Conservation (phyloP, 208 protist species). For the Trypanosomatidae sp. region DNA sequence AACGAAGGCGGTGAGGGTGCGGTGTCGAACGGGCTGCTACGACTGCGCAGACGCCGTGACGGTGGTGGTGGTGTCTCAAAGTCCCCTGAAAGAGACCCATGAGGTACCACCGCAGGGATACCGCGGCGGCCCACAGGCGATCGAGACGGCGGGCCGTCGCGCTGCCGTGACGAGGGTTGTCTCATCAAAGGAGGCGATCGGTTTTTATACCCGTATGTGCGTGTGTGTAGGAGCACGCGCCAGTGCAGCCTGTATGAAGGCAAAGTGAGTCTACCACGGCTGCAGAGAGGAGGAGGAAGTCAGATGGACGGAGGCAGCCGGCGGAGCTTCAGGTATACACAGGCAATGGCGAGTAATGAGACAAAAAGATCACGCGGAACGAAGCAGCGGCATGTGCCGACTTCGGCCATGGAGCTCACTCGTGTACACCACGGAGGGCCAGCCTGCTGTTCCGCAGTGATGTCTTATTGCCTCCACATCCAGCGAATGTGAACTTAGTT, state of each 20-base stretch:
- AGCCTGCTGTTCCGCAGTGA: neutral
- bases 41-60: slow-evolving; percentile 7
- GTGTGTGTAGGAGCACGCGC: neutral
- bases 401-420: no score
- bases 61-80: slow-evolving; percentile 1
- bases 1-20: slow-evolving; percentile 2
- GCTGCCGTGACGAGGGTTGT: neutral
- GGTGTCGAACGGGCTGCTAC: neutral
- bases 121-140: neutral
- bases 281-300: neutral
- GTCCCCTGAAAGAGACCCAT: neutral
- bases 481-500: neutral
- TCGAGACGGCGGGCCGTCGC: neutral
- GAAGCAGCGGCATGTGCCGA: neutral
- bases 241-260: neutral
- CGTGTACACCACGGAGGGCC: neutral
- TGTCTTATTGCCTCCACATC: neutral
- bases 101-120: no score
- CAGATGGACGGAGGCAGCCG: neutral
- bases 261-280: neutral
- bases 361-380: neutral
- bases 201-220: neutral
- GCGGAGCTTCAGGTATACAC: neutral
- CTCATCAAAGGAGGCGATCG: neutral
- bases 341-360: neutral